phyloP scores from a whole-genome alignment of 2,329 filamentous ascomycete species.

The Xylaria sp. region DNA sequence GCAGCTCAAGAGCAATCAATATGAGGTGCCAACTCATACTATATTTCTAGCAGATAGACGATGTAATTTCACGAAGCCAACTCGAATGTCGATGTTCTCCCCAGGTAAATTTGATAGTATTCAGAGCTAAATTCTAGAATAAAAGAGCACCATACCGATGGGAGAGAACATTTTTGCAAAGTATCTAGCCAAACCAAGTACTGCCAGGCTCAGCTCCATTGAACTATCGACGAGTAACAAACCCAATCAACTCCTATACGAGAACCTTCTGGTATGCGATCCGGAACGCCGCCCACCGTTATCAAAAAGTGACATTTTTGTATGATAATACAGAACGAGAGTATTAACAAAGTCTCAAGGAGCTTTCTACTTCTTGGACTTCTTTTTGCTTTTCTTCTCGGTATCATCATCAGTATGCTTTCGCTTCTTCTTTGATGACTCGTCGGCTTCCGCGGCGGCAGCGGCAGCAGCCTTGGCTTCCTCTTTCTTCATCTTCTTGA shows the following conservation, averaged over 20 bases:
- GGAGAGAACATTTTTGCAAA: slow-evolving; percentile 16
- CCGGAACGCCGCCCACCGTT: slow-evolving; percentile 47
- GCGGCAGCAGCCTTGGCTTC: slow-evolving; percentile 65
- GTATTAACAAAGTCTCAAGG: slow-evolving; percentile 51
- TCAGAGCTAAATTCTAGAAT: slow-evolving; percentile 1
- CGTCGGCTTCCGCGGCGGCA: slow-evolving; percentile 58
- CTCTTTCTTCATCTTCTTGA: slow-evolving; percentile 76
- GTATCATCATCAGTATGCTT: slow-evolving; percentile 73
- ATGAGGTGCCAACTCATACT: background rate
- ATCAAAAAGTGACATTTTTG: slow-evolving; percentile 42
- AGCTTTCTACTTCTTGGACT: slow-evolving; percentile 71
- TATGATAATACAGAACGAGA: slow-evolving; percentile 47
- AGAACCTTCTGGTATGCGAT: slow-evolving; percentile 47
- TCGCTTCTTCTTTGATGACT: slow-evolving; percentile 71
- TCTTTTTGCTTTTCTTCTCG: slow-evolving; percentile 70
- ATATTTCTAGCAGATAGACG: background rate
- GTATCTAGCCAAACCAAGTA: slow-evolving; percentile 23
- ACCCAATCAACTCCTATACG: slow-evolving; percentile 44
- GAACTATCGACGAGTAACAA: slow-evolving; percentile 40
- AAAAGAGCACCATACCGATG: slow-evolving; percentile 2
- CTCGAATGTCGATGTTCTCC: background rate
- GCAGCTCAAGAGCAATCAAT: background rate
- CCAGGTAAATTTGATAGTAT: background rate
- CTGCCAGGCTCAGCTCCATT: slow-evolving; percentile 33
- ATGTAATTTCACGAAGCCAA: background rate